Base-by-base conservation (phyloP, 2,329 filamentous ascomycete genomes). In the Fusarium zealandicum region DNA sequence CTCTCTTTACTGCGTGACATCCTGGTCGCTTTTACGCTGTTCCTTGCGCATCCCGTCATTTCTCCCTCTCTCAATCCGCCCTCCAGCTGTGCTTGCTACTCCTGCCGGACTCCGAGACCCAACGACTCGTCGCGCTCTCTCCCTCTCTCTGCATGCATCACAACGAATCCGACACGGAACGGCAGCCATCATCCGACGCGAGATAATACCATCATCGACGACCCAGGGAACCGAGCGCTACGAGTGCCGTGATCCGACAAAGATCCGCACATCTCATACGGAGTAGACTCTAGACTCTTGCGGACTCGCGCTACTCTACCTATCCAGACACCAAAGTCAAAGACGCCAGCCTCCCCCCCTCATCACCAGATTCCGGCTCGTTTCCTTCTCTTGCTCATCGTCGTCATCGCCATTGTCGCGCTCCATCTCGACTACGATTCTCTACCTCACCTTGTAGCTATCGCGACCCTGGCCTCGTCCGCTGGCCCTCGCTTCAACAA, bases 41-140 rank as follows among this genome's bases (percentile, higher is more conserved):
- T 35, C 32, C 32, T 14, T 35, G 36, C 43, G 36, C 56, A 43
- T 51, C 49, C 43, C 51, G 41, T 57, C 51, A 40, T 57, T 51
- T 60, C 42, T 56, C 38, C 42, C 35, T 49, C 43, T 44, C 35
- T 25, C 41, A 39, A 44, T 9, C 22, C 22, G 22, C 22, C 22
- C 54, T 57, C 52, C 54, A 57, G 48, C 42, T 53, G 28, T 40
- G 35, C 33, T 38, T 25, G 22, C 22, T 35, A 16, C 8, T 17
- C 17, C 17, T 61, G 54, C 58, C 58, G 42, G 59, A 55, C 50
- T 61, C 58, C 54, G 49, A 22, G 6, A 20, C 13, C 35, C 35
- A 35, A 35, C 32, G 32, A 61, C 53, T 32, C 22, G 13, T 44
- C 39, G 8, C 31, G 51, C 49, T 16, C 16, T 33, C 31, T 55